Conservation (phyloP, 208 protist genomes). For the Angomonas deanei region DNA sequence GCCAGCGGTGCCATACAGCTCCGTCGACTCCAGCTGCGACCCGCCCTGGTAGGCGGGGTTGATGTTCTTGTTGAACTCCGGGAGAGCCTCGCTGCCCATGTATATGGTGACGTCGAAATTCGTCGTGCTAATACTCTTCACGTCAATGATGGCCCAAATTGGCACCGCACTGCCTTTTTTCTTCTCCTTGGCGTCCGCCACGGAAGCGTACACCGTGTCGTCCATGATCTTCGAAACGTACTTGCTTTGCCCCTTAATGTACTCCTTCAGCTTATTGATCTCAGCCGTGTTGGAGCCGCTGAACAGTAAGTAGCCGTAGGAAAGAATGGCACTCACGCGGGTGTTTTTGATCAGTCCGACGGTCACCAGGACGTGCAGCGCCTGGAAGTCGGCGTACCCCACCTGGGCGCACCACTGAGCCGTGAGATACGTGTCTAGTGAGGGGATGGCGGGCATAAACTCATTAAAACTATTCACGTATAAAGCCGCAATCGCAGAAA, state of each 20-base stretch:
- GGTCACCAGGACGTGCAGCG: too few species aligned
- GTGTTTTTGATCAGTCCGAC: conserved; percentile 17
- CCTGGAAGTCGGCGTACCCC: too few species aligned
- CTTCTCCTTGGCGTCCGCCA: conserved; percentile 20
- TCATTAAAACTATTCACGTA: too few species aligned
- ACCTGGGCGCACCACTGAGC: too few species aligned
- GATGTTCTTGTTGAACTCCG: conserved; percentile 6
- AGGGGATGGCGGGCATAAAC: too few species aligned
- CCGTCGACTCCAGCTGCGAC: background rate
- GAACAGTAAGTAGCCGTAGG: conserved; percentile 43
- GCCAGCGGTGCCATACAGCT: conserved; percentile 44
- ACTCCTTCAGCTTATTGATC: conserved; percentile 23
- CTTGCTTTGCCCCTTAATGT: conserved; percentile 19
- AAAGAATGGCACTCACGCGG: conserved; percentile 22
- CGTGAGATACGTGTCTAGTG: conserved; percentile 13
- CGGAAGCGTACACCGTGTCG: conserved; percentile 29
- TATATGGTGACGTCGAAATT: conserved; percentile 36
- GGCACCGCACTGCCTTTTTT: background rate
- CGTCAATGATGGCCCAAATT: conserved; percentile 37
- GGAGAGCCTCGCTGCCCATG: conserved; percentile 31
- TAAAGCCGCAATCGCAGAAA: too few species aligned
- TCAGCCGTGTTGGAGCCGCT: conserved; percentile 14
- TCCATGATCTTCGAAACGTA: conserved; percentile 35
- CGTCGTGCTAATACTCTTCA: conserved; percentile 20
- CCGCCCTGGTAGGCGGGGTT: conserved; percentile 27